Conservation (phyloP, 2,329 filamentous ascomycete species). For the Calonectria leucothoes region DNA sequence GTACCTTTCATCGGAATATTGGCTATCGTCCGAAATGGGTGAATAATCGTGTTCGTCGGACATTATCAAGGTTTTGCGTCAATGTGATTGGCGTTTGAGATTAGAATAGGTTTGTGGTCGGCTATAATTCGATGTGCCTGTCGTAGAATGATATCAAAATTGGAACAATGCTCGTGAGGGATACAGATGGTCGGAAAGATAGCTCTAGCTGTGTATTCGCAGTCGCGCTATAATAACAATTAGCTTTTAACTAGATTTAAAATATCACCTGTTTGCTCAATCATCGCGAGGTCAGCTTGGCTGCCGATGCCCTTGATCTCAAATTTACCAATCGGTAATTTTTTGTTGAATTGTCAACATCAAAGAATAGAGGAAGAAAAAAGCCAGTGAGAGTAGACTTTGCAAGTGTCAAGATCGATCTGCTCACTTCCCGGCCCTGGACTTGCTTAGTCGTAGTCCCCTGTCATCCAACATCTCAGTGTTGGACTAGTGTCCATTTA, state of each 20-base stretch:
- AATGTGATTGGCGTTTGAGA: not conserved
- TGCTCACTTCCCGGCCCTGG: not conserved
- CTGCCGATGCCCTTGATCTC: not conserved
- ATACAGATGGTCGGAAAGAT: not conserved
- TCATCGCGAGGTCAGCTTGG: not conserved
- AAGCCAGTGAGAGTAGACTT: not conserved
- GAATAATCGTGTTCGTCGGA: not conserved
- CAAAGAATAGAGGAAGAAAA: not conserved
- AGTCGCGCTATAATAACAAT: not conserved
- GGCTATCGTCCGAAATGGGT: not conserved
- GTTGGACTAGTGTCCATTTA: not conserved
- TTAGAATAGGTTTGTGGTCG: not conserved
- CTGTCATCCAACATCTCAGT: not conserved
- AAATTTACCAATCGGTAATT: not conserved
- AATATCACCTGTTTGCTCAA: not conserved
- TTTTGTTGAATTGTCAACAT: not conserved
- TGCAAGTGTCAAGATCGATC: not conserved
- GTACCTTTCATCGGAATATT: not conserved
- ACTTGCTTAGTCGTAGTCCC: not conserved
- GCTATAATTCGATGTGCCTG: not conserved
- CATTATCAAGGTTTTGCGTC: not conserved
- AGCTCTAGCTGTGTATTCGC: not conserved
- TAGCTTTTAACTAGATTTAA: not conserved
- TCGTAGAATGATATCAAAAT: not conserved
- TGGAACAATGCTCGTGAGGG: not conserved